Base-by-base conservation (phyloP, 2,329 filamentous ascomycete species). In the Fusarium temperatum region DNA sequence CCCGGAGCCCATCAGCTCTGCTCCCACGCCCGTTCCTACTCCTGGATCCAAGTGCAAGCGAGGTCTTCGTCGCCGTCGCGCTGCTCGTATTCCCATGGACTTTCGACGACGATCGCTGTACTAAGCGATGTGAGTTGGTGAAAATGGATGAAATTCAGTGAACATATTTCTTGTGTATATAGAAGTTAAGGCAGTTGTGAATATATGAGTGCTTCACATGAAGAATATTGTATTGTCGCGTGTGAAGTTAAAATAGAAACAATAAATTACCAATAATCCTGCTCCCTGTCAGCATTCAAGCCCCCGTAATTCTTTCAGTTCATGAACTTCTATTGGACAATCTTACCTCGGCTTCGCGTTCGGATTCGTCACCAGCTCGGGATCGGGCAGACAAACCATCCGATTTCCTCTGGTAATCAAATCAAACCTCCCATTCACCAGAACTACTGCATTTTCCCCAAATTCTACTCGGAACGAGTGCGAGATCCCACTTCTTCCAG, bases 61-160 rank as follows among this genome's bases (percentile, higher is more conserved):
- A 24, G 24, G 53, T 17, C 10, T 63, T 24, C 50, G 44, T 20
- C 50, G 41, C 10, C 56, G 71, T 22, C 57, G 66, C 26, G 70
- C 56, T 15, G 22, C 48, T 47, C 70, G 70, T 18, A 24, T 54
- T 24, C 61, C 64, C 8, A 60, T 69, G 36, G 48, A 74, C 53
- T 57, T 74, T 35, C 67, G 70, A 54, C 66, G 69, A 59, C 63
- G 61, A 63, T 73, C 70, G 17, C 18, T 57, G 1, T 63, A 73
- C 47, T 73, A 41, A 26, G 32, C 20, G 8, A n/a, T 4, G 3
- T 7, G 0, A 5, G 17, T 5, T 22, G 32, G 20, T 30, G 26
- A 18, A 8, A 17, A 28, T 28, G 41, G 12, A 38, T 50, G 28
- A 70, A 39, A 18, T 45, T 61, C 28, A 41, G 30, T 59, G 47